phyloP scores from a whole-genome alignment of 495 filamentous ascomycete species.

The Amniculicola lignicola region DNA sequence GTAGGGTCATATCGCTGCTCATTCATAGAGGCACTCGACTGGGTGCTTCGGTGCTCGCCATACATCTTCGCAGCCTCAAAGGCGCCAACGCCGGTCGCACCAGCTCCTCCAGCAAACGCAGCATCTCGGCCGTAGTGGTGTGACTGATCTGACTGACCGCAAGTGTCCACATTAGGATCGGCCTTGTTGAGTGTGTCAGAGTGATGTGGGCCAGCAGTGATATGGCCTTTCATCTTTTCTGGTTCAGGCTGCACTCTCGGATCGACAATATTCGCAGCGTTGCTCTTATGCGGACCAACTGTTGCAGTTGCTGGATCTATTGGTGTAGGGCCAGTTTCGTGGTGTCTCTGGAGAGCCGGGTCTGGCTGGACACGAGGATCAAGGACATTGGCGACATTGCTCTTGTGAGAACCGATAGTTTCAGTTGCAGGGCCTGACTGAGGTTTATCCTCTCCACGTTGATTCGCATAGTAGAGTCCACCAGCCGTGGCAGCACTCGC shows the following conservation, averaged over 20 bases:
- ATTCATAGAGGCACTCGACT: slow-evolving; percentile 13
- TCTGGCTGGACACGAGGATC: slow-evolving; percentile 27
- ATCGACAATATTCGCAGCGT: slow-evolving; percentile 32
- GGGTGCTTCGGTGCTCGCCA: slow-evolving; percentile 18
- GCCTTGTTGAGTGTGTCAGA: slow-evolving; percentile 26
- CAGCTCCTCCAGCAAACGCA: slow-evolving; percentile 23
- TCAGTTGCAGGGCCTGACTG: slow-evolving; percentile 15
- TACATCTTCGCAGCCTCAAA: slow-evolving; percentile 22
- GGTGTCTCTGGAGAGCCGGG: slow-evolving; percentile 16
- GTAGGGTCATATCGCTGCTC: slow-evolving; percentile 26
- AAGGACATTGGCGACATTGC: slow-evolving; percentile 19
- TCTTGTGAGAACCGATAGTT: slow-evolving; percentile 28
- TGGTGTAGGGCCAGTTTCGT: slow-evolving; percentile 5
- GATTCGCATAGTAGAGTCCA: slow-evolving; percentile 20
- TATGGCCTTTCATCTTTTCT: slow-evolving; percentile 29
- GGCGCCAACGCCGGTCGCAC: slow-evolving; percentile 25
- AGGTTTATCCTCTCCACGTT: slow-evolving; percentile 6
- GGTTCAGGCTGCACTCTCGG: slow-evolving; percentile 33
- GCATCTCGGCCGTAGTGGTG: slow-evolving; percentile 38
- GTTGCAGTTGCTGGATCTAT: slow-evolving; percentile 26
- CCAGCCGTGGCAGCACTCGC: slow-evolving; percentile 25
- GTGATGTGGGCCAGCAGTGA: slow-evolving; percentile 24
- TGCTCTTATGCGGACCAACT: slow-evolving; percentile 32
- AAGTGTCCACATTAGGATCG: slow-evolving; percentile 12
- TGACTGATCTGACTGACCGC: background rate